These are phyloP conservation scores for Leccinellum albellum DNA, from an alignment of 768 basidiomycete species.

Conservation along the genomic window DNA sequence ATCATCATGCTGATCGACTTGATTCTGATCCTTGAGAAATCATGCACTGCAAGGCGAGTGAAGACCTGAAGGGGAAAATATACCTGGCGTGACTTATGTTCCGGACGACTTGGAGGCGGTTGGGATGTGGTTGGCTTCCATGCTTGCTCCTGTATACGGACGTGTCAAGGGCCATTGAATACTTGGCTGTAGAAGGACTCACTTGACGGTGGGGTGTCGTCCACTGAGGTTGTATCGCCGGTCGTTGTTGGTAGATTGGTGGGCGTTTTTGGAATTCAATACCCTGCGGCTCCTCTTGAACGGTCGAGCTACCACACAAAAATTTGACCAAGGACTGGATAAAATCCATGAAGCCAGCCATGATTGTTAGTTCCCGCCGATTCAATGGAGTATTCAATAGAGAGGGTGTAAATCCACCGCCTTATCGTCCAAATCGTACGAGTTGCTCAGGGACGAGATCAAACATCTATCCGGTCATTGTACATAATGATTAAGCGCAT, in stretches of 20 bases:
- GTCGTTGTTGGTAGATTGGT: constrained; percentile 7
- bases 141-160: constrained; percentile 13
- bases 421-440: not conserved
- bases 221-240: not conserved
- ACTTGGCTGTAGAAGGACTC: constrained; percentile 6
- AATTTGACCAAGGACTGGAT: constrained; percentile 19
- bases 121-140: constrained; percentile 10
- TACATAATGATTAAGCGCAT: constrained; percentile 11
- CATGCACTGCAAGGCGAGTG: not conserved
- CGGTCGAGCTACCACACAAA: constrained; percentile 23
- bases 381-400: not conserved
- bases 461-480: not conserved
- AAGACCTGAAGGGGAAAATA: not conserved
- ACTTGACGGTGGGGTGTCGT: constrained; percentile 9
- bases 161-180: not conserved
- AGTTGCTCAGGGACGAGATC: not conserved
- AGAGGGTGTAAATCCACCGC: not conserved
- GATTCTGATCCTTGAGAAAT: constrained; percentile 46
- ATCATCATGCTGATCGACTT: constrained; percentile 65
- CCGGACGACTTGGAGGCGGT: constrained; percentile 7
- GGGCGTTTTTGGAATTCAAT: constrained; percentile 1
- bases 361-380: not conserved
- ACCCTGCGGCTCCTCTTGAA: constrained; percentile 8
- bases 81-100: constrained; percentile 15
- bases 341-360: constrained; percentile 26